Percentiles rank a stretch among this genome's conserved stretches.
These are phyloP conservation scores for Penicillium sp. DNA, from an alignment of 2,329 filamentous ascomycete species.

Conservation along the genomic window DNA sequence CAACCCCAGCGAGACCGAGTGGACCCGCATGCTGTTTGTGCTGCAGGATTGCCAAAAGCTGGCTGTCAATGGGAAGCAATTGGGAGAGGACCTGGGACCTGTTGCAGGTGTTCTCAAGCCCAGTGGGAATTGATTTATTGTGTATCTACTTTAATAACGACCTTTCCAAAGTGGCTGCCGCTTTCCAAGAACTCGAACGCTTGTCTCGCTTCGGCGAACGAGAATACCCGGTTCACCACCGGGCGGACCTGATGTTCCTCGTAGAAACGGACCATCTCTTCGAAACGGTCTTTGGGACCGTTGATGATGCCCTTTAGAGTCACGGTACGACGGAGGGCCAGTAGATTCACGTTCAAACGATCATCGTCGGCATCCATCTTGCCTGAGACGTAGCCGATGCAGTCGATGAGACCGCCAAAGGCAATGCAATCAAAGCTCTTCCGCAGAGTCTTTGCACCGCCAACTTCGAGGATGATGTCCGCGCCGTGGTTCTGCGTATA, in stretches of 20 bases:
- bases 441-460: constrained; percentile 53
- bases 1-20: constrained; percentile 51
- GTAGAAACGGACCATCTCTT: constrained; percentile 41
- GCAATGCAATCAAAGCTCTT: constrained; percentile 51
- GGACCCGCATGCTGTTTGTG: constrained; percentile 50
- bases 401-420: constrained; percentile 49
- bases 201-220: constrained; percentile 53
- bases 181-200: constrained; percentile 57
- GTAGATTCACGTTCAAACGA: constrained; percentile 62
- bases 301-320: constrained; percentile 63
- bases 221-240: constrained; percentile 58
- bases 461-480: constrained; percentile 55
- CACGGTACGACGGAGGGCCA: constrained; percentile 53
- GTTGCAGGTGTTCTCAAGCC: constrained; percentile 12
- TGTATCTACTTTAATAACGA: constrained; percentile 50
- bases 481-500: constrained; percentile 50
- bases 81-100: constrained; percentile 31
- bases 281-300: constrained; percentile 59
- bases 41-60: constrained; percentile 31
- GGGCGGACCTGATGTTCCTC: constrained; percentile 36
- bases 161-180: constrained; percentile 58
- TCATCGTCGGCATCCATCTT: constrained; percentile 60
- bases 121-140: constrained; percentile 15
- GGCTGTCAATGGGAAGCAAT: constrained; percentile 18
- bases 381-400: constrained; percentile 52